Percentiles rank a stretch among this genome's conserved stretches.
Conservation (phyloP, 257 asterid species). For the Scutellaria barbata region DNA sequence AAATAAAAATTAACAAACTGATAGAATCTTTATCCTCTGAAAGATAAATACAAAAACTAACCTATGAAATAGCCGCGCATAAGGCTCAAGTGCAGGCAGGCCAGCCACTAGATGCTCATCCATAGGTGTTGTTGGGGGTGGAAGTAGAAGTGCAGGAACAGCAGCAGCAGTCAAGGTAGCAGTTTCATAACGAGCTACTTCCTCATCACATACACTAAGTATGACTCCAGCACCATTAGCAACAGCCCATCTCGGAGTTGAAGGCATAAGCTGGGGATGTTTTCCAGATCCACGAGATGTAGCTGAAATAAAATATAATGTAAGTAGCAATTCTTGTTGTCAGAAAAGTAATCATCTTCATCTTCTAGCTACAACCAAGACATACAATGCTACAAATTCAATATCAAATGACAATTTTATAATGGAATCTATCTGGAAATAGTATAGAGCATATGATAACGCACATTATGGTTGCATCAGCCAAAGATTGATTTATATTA, state of each 20-base stretch:
- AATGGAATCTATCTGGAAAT: constrained; percentile 11
- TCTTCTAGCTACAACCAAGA: constrained; percentile 23
- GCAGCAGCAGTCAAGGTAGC: constrained; percentile 96
- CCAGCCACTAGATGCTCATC: constrained; percentile 99
- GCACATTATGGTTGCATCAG: background rate
- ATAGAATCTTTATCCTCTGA: constrained; percentile 20
- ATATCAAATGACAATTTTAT: constrained; percentile 1
- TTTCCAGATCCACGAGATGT: constrained; percentile 98
- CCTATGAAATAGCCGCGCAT: constrained; percentile 96
- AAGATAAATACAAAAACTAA: constrained; percentile 35
- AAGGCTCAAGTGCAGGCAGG: constrained; percentile 98
- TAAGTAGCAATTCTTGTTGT: constrained; percentile 22
- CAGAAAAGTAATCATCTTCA: constrained; percentile 8
- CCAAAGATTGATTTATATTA: background rate
- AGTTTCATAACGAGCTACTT: constrained; percentile 97
- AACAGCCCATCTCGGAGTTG: constrained; percentile 99
- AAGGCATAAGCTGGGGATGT: constrained; percentile 96
- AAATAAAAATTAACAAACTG: constrained; percentile 30
- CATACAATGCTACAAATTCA: constrained; percentile 8
- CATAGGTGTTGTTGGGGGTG: constrained; percentile 97
- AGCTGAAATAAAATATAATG: constrained; percentile 53
- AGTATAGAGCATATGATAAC: background rate
- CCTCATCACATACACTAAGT: constrained; percentile 98
- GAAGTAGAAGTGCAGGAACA: constrained; percentile 98
- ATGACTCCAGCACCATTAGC: constrained; percentile 99